These are phyloP conservation scores for Ophiostoma australiae DNA, from an alignment of 2,329 filamentous ascomycete genomes.

Conservation along the genomic window DNA sequence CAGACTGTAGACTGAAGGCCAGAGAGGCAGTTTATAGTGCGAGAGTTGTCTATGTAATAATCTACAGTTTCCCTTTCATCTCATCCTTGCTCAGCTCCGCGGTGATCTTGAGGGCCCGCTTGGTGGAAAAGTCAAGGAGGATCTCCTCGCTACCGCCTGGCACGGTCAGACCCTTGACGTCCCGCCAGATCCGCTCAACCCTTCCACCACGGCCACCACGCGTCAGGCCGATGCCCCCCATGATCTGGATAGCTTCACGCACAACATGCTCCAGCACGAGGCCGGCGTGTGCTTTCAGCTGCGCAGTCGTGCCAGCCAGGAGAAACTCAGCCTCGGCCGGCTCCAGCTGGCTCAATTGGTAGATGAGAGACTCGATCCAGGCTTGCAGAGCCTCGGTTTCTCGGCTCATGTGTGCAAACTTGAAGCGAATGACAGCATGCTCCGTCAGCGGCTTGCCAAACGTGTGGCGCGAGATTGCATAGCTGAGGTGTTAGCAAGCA, in stretches of 20 bases:
- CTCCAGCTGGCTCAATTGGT: neutral
- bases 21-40: no score
- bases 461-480: neutral
- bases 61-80: neutral
- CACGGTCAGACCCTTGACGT: neutral
- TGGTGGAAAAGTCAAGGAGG: neutral
- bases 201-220: neutral
- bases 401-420: neutral
- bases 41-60: no score
- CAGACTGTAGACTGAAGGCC: no score
- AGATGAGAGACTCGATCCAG: neutral
- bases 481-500: neutral
- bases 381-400: neutral
- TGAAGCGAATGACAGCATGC: conserved; percentile 1
- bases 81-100: neutral
- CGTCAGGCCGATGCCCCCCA: neutral
- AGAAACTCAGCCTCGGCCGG: neutral
- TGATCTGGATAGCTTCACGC: neutral
- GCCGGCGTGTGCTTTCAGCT: neutral
- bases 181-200: neutral
- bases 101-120: neutral
- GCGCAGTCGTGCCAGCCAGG: neutral
- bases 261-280: neutral
- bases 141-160: neutral
- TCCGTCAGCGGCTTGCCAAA: neutral